phyloP scores from a whole-genome alignment of 148 eudicot species.

The Chenopodium quinoa region DNA sequence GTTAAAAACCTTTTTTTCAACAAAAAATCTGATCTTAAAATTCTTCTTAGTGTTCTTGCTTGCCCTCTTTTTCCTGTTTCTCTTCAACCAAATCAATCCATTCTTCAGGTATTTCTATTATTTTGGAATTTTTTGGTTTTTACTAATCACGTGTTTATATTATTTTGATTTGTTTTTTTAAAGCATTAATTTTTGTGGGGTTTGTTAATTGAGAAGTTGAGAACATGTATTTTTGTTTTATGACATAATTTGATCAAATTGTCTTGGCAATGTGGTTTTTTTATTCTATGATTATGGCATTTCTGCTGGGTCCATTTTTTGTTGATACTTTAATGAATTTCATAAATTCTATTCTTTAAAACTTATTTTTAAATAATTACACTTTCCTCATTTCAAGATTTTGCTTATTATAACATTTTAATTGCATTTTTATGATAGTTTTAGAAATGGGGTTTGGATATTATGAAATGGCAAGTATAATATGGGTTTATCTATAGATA shows the following conservation, averaged over 20 bases:
- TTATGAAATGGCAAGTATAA: neutral
- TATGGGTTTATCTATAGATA: too few relatives aligned
- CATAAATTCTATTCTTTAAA: neutral
- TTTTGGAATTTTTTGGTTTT: neutral
- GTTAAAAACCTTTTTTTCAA: conserved; percentile 49
- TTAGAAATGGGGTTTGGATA: neutral
- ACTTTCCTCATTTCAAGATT: neutral
- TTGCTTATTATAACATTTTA: neutral
- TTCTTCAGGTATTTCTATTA: conserved; percentile 43
- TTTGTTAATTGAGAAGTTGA: neutral
- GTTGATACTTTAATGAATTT: neutral
- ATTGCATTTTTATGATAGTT: too few relatives aligned
- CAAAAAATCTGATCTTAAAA: conserved; percentile 73
- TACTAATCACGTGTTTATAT: neutral
- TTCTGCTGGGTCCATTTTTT: neutral
- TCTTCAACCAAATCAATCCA: conserved; percentile 29
- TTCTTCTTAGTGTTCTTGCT: conserved; percentile 82
- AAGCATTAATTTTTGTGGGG: neutral
- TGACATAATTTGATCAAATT: too few relatives aligned
- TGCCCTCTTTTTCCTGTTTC: conserved; percentile 91
- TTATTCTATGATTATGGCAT: neutral
- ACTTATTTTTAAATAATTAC: neutral
- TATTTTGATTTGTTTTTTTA: neutral
- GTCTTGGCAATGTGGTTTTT: neutral
- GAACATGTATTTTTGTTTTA: neutral